Evolutionary conservation across 306 rosid genomes (phyloP), one percentile per base, ranked within the genome.

Genomic region (Fagus sylvatica): DNA sequence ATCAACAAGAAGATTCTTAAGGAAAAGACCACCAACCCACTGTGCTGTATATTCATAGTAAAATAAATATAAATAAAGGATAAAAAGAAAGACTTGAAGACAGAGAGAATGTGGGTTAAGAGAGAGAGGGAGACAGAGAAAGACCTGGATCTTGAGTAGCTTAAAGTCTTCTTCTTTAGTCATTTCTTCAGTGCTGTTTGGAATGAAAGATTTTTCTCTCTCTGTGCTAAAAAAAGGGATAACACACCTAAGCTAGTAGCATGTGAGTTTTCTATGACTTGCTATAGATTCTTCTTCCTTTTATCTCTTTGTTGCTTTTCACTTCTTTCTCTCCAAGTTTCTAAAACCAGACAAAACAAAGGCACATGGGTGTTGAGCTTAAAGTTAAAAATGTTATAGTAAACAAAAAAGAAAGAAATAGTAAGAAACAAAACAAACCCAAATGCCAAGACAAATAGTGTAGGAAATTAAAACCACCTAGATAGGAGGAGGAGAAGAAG

Each of bases 111-210:
- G 85, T 74, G 79, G 79, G 71, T 62, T 19, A 33, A 70, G 49
- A 55, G 9, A 37, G 70, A 71, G 66, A 57, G 28, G 28, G 28
- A 22, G 28, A 22, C 28, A 22, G 28, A 22, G 84, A 68, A 75
- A 77, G 72, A 92, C 98, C 92, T 95, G 96, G 91, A 95, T 90
- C 89, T 90, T 92, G 74, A 95, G 97, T 65, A 95, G 95, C 96
- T 91, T 95, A 86, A 89, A 95, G 90, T 92, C 96, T 39, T 89
- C 97, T 79, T 89, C 97, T 89, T 92, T 92, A 83, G 95, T 89
- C 98, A 95, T 95, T 88, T 89, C 90, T 88, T 81, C 80, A 77
- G 81, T 79, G 88, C 87, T 81, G 87, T 87, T 85, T 77, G 87
- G 76, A 75, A 70, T 12, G 79, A 77, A 85, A 80, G 85, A 74